Evolutionary conservation across 495 filamentous ascomycete genomes (phyloP).

Genomic region (Penicillium robsamsonii): DNA sequence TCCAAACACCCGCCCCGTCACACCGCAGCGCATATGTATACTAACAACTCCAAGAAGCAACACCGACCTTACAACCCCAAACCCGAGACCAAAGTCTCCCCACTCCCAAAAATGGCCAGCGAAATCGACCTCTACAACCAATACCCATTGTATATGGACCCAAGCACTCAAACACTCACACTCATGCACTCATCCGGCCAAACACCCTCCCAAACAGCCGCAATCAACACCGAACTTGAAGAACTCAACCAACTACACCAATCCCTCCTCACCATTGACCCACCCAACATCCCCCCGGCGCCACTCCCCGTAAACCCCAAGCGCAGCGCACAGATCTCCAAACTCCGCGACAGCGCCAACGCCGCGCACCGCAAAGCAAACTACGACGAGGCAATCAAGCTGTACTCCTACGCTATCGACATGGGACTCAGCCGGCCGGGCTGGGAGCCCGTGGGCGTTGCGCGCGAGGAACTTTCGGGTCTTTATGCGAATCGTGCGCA

Average conservation of each 20-base stretch:
- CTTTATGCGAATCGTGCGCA: constrained; percentile 88
- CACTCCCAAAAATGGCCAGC: constrained; percentile 31
- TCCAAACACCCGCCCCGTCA: constrained; percentile 4
- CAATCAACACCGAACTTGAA: constrained; percentile 63
- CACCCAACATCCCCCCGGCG: constrained; percentile 6
- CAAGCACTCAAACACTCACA: constrained; percentile 71
- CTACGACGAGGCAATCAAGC: constrained; percentile 69
- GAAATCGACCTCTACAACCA: constrained; percentile 72
- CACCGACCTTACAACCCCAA: constrained; percentile 2
- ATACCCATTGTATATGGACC: constrained; percentile 78
- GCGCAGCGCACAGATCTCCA: constrained; percentile 77
- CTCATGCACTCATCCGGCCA: constrained; percentile 44
- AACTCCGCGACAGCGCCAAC: constrained; percentile 88
- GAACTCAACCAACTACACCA: constrained; percentile 75
- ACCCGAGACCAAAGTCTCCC: constrained; percentile 11
- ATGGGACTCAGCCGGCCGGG: constrained; percentile 79
- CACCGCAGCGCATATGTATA: constrained; percentile 11
- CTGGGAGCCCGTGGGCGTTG: constrained; percentile 82
- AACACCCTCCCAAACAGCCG: constrained; percentile 34
- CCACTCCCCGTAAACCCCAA: constrained; percentile 52
- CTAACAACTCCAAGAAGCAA: constrained; percentile 10
- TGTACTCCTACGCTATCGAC: constrained; percentile 79
- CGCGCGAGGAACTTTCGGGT: constrained; percentile 76
- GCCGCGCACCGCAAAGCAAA: constrained; percentile 71
- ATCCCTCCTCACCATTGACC: constrained; percentile 56